Evolutionary conservation across 2,329 filamentous ascomycete genomes (phyloP).

Genomic region (Simplicillium sp.): DNA sequence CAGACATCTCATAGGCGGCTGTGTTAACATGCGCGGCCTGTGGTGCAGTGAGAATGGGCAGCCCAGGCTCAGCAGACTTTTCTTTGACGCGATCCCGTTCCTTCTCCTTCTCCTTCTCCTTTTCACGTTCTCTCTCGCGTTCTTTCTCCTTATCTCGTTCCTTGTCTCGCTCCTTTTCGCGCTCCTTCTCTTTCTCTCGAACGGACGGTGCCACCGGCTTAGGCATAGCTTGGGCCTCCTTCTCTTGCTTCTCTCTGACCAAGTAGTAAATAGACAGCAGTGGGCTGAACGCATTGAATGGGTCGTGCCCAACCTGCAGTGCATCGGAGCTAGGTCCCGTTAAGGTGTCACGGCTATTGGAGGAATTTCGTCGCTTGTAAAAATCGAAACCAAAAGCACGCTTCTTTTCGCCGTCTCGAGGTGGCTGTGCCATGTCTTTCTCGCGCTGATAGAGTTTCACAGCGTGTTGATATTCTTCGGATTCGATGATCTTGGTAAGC

Average conservation of each 20-base stretch:
- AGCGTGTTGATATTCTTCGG: conserved; percentile 85
- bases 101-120: conserved; percentile 2
- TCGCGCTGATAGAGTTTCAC: conserved; percentile 62
- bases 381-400: conserved; percentile 89
- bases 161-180: conserved; percentile 13
- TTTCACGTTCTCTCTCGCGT: conserved; percentile 14
- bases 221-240: conserved; percentile 44
- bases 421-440: conserved; percentile 48
- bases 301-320: conserved; percentile 72
- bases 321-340: conserved; percentile 77
- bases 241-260: conserved; percentile 87
- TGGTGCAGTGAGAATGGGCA: conserved; percentile 72
- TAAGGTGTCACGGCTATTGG: conserved; percentile 79
- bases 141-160: conserved; percentile 3
- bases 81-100: conserved; percentile 21
- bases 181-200: conserved; percentile 21
- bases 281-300: conserved; percentile 87
- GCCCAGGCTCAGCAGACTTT: conserved; percentile 25
- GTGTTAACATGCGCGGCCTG: conserved; percentile 85
- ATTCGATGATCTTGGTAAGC: conserved; percentile 78
- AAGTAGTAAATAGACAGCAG: conserved; percentile 91
- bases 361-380: conserved; percentile 88
- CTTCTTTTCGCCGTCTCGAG: conserved; percentile 66
- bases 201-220: conserved; percentile 36
- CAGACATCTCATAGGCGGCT: conserved; percentile 75